Evolutionary conservation across 257 asterid genomes (phyloP).

Genomic region (Solanum peruvianum): DNA sequence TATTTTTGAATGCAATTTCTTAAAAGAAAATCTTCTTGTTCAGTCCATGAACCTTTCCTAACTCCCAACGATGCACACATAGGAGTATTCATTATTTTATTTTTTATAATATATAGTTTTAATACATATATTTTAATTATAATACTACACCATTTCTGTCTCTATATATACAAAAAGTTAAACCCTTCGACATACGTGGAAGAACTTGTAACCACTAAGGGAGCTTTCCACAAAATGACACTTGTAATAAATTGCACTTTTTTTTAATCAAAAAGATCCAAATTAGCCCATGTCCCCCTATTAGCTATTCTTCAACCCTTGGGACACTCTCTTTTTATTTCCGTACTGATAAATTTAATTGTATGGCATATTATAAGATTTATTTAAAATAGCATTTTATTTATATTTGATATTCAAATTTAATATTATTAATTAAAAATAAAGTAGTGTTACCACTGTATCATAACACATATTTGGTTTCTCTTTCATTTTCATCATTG

Average conservation of each 20-base stretch:
- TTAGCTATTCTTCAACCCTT: not conserved
- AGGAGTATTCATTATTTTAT: not conserved
- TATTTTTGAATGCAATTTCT: slow-evolving; percentile 17
- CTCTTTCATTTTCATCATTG: no score
- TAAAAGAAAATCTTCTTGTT: slow-evolving; percentile 31
- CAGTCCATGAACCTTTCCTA: slow-evolving; percentile 42
- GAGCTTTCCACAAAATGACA: not conserved
- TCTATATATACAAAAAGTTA: not conserved
- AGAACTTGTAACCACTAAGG: not conserved
- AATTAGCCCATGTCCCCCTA: not conserved
- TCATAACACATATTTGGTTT: no score
- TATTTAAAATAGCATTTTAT: no score
- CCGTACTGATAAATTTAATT: no score
- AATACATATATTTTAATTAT: not conserved
- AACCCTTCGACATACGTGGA: not conserved
- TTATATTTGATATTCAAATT: no score
- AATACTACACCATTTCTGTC: not conserved
- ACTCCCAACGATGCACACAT: not conserved
- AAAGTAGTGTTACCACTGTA: fast-evolving
- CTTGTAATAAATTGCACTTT: not conserved
- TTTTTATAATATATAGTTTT: not conserved
- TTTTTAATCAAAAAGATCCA: not conserved
- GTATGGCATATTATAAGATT: no score
- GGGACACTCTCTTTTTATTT: not conserved
- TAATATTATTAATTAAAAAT: no score